A percentile compares a stretch with the other conserved stretches of the same genome.
phyloP scores from a whole-genome alignment of 495 filamentous ascomycete species.

The Xylaria intraflava region DNA sequence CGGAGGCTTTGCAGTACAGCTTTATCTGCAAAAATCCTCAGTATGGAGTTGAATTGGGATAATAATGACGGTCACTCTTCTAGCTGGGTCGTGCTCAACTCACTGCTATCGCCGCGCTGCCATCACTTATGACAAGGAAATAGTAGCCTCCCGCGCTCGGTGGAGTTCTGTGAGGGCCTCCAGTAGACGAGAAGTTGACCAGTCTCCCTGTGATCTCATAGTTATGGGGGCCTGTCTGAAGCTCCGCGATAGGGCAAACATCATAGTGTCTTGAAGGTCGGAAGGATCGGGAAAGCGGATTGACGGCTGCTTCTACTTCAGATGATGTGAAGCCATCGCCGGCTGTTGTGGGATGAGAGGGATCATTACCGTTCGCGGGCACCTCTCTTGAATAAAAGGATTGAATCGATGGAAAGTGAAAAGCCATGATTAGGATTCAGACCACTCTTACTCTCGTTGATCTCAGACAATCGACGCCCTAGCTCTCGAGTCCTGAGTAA shows the following conservation, averaged over 20 bases:
- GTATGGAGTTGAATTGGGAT: background rate
- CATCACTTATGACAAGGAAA: slow-evolving; percentile 52
- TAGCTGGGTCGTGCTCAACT: background rate
- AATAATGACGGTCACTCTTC: background rate
- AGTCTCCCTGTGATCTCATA: slow-evolving; percentile 53
- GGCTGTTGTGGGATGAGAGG: background rate
- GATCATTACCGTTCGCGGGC: slow-evolving; percentile 6
- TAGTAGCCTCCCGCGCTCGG: slow-evolving; percentile 38
- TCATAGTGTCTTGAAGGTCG: slow-evolving; percentile 49
- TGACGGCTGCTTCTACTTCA: slow-evolving; percentile 35
- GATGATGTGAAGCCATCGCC: slow-evolving; percentile 48
- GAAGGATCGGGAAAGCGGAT: slow-evolving; percentile 44
- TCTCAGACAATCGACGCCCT: no score
- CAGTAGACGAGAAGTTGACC: slow-evolving; percentile 48
- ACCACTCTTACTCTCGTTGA: background rate
- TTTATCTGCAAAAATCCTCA: slow-evolving; percentile 29
- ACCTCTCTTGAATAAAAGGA: slow-evolving; percentile 43
- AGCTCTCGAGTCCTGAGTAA: no score
- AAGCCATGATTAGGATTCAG: slow-evolving; percentile 24
- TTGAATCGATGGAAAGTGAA: slow-evolving; percentile 42
- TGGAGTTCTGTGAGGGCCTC: slow-evolving; percentile 25
- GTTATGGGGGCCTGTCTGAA: slow-evolving; percentile 45
- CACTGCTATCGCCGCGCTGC: slow-evolving; percentile 51
- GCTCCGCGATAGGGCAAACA: slow-evolving; percentile 40
- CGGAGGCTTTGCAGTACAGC: slow-evolving; percentile 29